Evolutionary conservation across 2,329 filamentous ascomycete genomes (phyloP), one percentile per base, ranked within the genome.

Genomic region (Raffaelea deltoideospora): DNA sequence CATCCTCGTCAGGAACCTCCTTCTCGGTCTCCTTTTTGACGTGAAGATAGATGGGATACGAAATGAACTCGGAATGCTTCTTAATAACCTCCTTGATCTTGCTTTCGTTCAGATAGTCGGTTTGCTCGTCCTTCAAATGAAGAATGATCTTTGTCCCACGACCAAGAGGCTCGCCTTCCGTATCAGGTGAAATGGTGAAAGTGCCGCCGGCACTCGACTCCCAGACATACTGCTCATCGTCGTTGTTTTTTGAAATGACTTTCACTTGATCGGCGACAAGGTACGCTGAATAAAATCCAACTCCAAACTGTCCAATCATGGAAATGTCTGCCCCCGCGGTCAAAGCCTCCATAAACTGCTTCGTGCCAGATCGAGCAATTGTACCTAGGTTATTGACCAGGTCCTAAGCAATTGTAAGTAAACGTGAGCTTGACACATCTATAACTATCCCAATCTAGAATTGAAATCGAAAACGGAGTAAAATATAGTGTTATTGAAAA

Each of bases 41-140:
- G 71, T 98, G 90, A 50, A 98, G 88, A 76, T 95, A 98, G 80
- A 98, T 98, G 58, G 90, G 90, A 76, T 98, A 98, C 35, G 90
- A 96, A 72, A 98, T 98, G 76, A 98, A 98, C 72, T 98, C 90
- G 59, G 90, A 96, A 82, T 98, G 90, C 84, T 98, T 98, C 86
- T 96, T 96, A 74, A 98, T 87, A 49, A 98, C 88, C 75, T 98
- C 90, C 83, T 98, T 98, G 74, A 98, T 81, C 76, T 88, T 90
- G 73, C 74, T 74, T 81, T 98, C 90, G 66, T 96, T 92, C 50
- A 96, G 73, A 78, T 94, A 98, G 64, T 96, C 90, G 48, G 71
- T 72, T 75, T 98, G 90, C 77, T 98, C 90, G 53, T 98, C 90
- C 83, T 98, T 98, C 57, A 98, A 74, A 74, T 96, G 84, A 44